phyloP scores from a whole-genome alignment of 306 rosid species.

The Dicorynia guianensis region DNA sequence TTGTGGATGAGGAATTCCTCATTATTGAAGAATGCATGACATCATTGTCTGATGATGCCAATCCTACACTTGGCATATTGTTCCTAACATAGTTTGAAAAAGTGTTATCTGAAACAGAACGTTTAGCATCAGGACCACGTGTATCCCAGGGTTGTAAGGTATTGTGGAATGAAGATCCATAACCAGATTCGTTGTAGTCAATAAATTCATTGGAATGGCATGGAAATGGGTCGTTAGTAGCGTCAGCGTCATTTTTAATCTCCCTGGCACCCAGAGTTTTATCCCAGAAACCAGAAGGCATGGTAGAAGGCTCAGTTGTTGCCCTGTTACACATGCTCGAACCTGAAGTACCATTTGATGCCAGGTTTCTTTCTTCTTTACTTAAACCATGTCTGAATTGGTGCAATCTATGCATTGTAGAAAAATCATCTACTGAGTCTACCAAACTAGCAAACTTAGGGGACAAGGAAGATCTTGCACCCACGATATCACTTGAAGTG shows the following conservation, averaged over 20 bases:
- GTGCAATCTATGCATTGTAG: constrained; percentile 47
- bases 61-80: constrained; percentile 39
- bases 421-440: constrained; percentile 57
- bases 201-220: constrained; percentile 39
- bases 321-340: constrained; percentile 41
- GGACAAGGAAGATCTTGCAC: constrained; percentile 52
- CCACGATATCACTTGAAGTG: constrained; percentile 40
- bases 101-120: constrained; percentile 36
- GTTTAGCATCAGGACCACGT: constrained; percentile 32
- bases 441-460: constrained; percentile 83
- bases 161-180: constrained; percentile 30
- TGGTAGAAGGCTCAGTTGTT: constrained; percentile 43
- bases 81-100: constrained; percentile 36
- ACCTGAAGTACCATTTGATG: constrained; percentile 47
- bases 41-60: constrained; percentile 45
- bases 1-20: constrained; percentile 36
- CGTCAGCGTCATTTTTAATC: constrained; percentile 40
- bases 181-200: constrained; percentile 30
- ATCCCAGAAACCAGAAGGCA: constrained; percentile 68
- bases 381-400: constrained; percentile 40
- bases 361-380: constrained; percentile 42
- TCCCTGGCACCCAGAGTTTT: constrained; percentile 46
- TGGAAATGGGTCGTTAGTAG: constrained; percentile 31
- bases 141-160: constrained; percentile 32
- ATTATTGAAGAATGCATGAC: constrained; percentile 35